These are phyloP conservation scores for Hypoxylon sp. DNA, from an alignment of 2,329 filamentous ascomycete genomes.

Conservation along the genomic window DNA sequence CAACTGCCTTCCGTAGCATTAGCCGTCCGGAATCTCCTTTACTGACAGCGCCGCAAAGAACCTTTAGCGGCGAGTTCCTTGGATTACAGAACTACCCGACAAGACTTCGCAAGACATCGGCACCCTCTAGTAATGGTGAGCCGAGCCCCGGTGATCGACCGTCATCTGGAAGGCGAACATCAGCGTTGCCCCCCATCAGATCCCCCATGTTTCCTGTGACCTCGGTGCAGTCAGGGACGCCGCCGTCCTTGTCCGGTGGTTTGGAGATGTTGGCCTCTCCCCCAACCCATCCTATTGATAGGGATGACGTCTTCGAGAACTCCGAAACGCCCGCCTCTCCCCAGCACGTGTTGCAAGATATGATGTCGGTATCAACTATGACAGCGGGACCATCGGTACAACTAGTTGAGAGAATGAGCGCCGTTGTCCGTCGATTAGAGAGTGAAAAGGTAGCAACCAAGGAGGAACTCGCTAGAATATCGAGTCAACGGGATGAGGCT, in stretches of 20 bases:
- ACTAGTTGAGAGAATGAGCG: conserved; percentile 95
- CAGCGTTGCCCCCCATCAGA: conserved; percentile 63
- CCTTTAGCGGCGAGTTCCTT: conserved; percentile 69
- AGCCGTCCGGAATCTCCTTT: conserved; percentile 70
- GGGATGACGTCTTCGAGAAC: conserved; percentile 66
- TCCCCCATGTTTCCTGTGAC: conserved; percentile 60
- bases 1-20: conserved; percentile 60
- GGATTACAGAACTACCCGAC: conserved; percentile 61
- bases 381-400: conserved; percentile 94
- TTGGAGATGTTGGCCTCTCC: conserved; percentile 61
- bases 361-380: conserved; percentile 89
- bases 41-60: conserved; percentile 64
- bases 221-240: conserved; percentile 54
- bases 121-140: conserved; percentile 66
- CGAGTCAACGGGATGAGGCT: conserved; percentile 90
- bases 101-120: conserved; percentile 64
- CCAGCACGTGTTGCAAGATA: conserved; percentile 82
- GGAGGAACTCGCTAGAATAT: conserved; percentile 86
- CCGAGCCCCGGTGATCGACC: conserved; percentile 59
- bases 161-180: conserved; percentile 64
- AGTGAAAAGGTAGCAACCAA: conserved; percentile 90
- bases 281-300: conserved; percentile 62
- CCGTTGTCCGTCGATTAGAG: conserved; percentile 90
- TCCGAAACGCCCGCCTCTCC: conserved; percentile 72
- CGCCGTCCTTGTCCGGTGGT: conserved; percentile 65